Conservation (phyloP, 441 rosid species). For the Aleurites moluccanus region DNA sequence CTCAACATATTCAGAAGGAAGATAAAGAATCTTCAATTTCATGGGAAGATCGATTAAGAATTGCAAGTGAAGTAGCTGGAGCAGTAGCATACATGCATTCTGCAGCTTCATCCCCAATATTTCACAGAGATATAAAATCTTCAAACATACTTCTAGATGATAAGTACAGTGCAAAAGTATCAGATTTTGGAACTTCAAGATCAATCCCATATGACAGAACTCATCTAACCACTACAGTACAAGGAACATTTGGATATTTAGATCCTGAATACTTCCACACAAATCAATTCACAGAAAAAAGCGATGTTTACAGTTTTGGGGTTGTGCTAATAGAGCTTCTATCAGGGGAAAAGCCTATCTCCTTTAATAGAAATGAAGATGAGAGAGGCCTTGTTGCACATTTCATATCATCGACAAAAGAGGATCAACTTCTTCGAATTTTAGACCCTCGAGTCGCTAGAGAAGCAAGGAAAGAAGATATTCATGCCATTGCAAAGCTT, state of each 20-base stretch:
- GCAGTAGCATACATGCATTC: conserved; percentile 57
- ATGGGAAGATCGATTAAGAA: conserved; percentile 40
- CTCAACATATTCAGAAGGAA: conserved; percentile 34
- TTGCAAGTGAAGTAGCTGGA: conserved; percentile 49
- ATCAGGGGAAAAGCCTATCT: conserved; percentile 29
- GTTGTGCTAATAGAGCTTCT: conserved; percentile 38
- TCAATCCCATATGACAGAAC: conserved; percentile 41
- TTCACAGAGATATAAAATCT: conserved; percentile 53
- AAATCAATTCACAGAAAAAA: conserved; percentile 37
- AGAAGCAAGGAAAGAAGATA: conserved; percentile 29
- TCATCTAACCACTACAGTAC: conserved; percentile 45
- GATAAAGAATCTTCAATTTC: conserved; percentile 31
- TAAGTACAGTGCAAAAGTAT: conserved; percentile 35
- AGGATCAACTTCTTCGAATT: conserved; percentile 16
- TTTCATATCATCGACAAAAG: conserved; percentile 25
- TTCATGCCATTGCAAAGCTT: conserved; percentile 26
- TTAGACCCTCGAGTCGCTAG: conserved; percentile 25
- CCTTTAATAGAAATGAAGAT: conserved; percentile 18
- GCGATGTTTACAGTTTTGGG: conserved; percentile 37
- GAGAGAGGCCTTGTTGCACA: conserved; percentile 22
- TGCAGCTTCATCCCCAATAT: conserved; percentile 50
- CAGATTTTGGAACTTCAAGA: conserved; percentile 53
- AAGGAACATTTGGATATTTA: conserved; percentile 48
- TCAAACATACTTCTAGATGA: conserved; percentile 50
- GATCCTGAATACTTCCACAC: conserved; percentile 58